Conservation (phyloP, 1,284 basidiomycete genomes). For the Malassezia restricta region DNA sequence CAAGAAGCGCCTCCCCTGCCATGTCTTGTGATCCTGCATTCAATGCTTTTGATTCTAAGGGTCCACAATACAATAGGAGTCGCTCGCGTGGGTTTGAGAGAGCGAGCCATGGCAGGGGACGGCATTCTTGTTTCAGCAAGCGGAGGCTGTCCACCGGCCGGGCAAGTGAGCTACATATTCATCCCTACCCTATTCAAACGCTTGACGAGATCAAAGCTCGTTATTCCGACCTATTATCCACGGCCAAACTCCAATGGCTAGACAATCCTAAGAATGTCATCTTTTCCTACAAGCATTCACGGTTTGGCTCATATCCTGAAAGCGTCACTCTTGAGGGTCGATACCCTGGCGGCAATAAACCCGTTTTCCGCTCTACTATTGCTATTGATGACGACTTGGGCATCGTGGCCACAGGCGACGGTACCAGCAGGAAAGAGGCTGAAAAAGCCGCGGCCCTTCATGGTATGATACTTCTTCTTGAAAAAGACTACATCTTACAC, state of each 20-base stretch:
- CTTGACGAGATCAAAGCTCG: neutral
- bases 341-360: conserved; percentile 24
- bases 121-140: neutral
- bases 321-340: conserved; percentile 25
- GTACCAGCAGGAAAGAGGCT: conserved; percentile 57
- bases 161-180: neutral
- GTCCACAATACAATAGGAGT: neutral
- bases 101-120: conserved; percentile 9
- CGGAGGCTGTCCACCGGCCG: neutral
- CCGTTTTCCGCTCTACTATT: conserved; percentile 18
- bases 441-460: conserved; percentile 55
- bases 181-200: neutral
- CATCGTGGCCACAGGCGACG: conserved; percentile 53
- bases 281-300: conserved; percentile 24
- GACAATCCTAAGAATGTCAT: conserved; percentile 37
- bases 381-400: conserved; percentile 6
- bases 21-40: conserved; percentile 10
- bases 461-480: conserved; percentile 25
- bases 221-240: conserved; percentile 56
- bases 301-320: conserved; percentile 21
- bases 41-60: neutral
- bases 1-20: neutral
- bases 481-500: conserved; percentile 21
- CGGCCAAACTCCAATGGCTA: conserved; percentile 47
- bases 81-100: conserved; percentile 2